Conservation (phyloP, 2,329 filamentous ascomycete species). For the Claviceps spartinae region DNA sequence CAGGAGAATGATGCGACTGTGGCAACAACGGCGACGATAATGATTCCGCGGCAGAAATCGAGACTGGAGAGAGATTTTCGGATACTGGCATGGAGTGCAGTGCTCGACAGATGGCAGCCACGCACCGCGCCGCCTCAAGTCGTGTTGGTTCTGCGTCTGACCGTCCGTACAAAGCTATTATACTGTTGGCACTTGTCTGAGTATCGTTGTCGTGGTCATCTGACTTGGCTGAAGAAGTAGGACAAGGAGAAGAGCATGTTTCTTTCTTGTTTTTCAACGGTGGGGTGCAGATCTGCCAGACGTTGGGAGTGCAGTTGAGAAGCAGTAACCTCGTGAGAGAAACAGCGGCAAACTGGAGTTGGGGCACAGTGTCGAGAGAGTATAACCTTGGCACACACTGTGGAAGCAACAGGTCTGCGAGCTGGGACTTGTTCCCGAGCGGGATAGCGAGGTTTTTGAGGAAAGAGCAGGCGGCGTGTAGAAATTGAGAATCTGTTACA, state of each 20-base stretch:
- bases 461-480: slow-evolving; percentile 45
- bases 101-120: slow-evolving; percentile 38
- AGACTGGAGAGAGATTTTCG: slow-evolving; percentile 18
- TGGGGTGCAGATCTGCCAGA: slow-evolving; percentile 32
- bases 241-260: not conserved
- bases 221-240: slow-evolving; percentile 9
- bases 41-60: not conserved
- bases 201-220: slow-evolving; percentile 11
- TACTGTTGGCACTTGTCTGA: slow-evolving; percentile 21
- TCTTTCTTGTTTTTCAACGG: slow-evolving; percentile 11
- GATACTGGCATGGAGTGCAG: slow-evolving; percentile 30
- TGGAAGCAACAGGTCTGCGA: slow-evolving; percentile 34
- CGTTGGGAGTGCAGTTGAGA: slow-evolving; percentile 37
- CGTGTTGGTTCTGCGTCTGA: slow-evolving; percentile 37
- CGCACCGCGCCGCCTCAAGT: slow-evolving; percentile 43
- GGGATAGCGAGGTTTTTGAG: slow-evolving; percentile 53
- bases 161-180: slow-evolving; percentile 24
- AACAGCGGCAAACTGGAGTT: slow-evolving; percentile 47
- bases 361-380: slow-evolving; percentile 34
- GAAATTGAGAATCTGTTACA: slow-evolving; percentile 33
- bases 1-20: not conserved
- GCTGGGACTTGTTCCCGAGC: slow-evolving; percentile 34
- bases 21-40: not conserved
- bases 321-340: slow-evolving; percentile 45
- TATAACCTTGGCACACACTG: slow-evolving; percentile 39